These are phyloP conservation scores for Pyrenochaeta sp. DNA, from an alignment of 2,329 filamentous ascomycete genomes.

Conservation along the genomic window DNA sequence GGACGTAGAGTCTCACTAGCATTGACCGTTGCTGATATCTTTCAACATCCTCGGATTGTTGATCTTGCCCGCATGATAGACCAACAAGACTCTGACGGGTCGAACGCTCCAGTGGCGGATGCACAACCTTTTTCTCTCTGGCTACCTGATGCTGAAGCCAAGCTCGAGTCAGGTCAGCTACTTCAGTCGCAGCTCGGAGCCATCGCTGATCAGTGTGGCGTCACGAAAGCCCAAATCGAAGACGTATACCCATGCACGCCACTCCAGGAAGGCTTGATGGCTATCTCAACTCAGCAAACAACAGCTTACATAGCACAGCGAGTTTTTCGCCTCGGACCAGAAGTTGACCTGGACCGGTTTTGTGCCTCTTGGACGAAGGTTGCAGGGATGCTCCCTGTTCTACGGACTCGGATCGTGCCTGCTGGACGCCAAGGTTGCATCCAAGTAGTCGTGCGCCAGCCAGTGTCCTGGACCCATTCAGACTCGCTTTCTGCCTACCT, in stretches of 20 bases:
- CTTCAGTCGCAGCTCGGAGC: conserved; percentile 1
- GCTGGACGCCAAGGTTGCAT: neutral
- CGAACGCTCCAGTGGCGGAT: conserved; percentile 34
- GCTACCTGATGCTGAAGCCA: too few species aligned
- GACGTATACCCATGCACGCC: conserved; percentile 65
- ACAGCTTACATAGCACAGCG: conserved; percentile 54
- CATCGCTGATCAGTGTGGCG: neutral
- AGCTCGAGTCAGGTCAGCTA: too few species aligned
- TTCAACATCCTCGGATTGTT: conserved; percentile 17
- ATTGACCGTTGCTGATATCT: conserved; percentile 24
- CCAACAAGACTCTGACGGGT: too few species aligned
- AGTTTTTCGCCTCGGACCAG: neutral
- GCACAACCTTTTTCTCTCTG: too few species aligned
- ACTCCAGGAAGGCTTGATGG: conserved; percentile 64
- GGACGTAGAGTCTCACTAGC: conserved; percentile 13
- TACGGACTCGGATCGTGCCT: neutral
- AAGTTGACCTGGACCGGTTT: conserved; percentile 46
- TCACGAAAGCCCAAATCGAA: conserved; percentile 37
- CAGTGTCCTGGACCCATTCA: neutral
- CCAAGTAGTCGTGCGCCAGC: neutral
- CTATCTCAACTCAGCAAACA: conserved; percentile 60
- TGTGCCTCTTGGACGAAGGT: neutral
- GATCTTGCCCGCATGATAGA: too few species aligned
- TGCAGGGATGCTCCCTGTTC: neutral
- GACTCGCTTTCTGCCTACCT: neutral